Percentiles rank a stretch among this genome's conserved stretches.
Evolutionary conservation across 768 basidiomycete species (phyloP).

Genomic region (Hemileccinum impolitum): DNA sequence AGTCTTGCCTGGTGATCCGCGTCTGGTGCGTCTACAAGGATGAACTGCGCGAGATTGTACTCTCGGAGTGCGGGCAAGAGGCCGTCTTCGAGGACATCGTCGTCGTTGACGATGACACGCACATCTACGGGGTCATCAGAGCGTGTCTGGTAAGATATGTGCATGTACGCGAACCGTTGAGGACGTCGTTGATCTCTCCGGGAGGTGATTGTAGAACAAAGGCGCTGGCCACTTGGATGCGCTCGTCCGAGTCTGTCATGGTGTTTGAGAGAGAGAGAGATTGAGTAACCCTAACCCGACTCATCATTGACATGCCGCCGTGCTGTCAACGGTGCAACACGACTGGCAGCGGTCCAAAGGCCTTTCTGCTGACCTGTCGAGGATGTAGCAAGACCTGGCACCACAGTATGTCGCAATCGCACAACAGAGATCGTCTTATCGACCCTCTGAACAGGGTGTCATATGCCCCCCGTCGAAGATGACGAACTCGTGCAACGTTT

Average conservation of each 20-base stretch:
- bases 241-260: constrained; percentile 58
- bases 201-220: constrained; percentile 91
- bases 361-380: constrained; percentile 34
- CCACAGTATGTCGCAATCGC: constrained; percentile 19
- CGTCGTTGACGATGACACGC: constrained; percentile 84
- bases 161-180: constrained; percentile 61
- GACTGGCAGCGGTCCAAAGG: constrained; percentile 22
- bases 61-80: constrained; percentile 74
- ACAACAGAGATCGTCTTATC: neutral
- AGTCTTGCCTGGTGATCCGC: constrained; percentile 65
- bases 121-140: constrained; percentile 58
- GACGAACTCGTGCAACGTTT: constrained; percentile 23
- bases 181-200: constrained; percentile 94
- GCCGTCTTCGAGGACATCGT: constrained; percentile 75
- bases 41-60: constrained; percentile 89
- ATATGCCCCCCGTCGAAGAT: constrained; percentile 29
- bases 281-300: constrained; percentile 27
- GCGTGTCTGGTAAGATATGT: constrained; percentile 2
- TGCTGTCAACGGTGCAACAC: constrained; percentile 26
- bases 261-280: neutral
- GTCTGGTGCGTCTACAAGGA: constrained; percentile 79
- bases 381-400: constrained; percentile 36
- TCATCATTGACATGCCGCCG: neutral
- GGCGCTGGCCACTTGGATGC: constrained; percentile 66
- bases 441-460: constrained; percentile 25